Percentiles rank a stretch among this genome's conserved stretches.
Conservation (phyloP, 2,329 filamentous ascomycete species). For the Xylaria sp. region DNA sequence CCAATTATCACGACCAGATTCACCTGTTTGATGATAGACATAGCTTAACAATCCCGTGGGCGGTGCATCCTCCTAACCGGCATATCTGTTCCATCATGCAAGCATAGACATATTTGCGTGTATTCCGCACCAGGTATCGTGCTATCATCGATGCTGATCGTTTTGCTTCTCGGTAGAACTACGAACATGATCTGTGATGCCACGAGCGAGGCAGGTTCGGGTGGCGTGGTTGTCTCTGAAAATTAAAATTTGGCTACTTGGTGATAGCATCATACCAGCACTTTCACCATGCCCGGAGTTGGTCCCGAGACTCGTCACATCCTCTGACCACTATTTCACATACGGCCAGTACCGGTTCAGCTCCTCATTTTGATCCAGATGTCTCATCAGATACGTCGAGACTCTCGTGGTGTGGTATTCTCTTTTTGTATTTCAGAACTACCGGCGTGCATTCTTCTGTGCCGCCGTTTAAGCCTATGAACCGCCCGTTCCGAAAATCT, state of each 20-base stretch:
- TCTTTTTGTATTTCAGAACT: conserved; percentile 50
- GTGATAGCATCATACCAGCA: conserved; percentile 13
- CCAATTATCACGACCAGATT: neutral
- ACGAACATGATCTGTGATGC: neutral
- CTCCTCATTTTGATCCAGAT: conserved; percentile 25
- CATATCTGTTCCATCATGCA: neutral
- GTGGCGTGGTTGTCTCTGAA: neutral
- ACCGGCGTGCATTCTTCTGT: conserved; percentile 47
- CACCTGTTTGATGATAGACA: neutral
- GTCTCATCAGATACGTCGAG: conserved; percentile 32
- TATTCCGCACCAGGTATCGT: neutral
- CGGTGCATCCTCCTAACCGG: neutral
- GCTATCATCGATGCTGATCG: neutral
- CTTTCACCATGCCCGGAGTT: conserved; percentile 16
- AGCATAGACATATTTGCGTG: neutral
- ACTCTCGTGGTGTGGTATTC: conserved; percentile 43
- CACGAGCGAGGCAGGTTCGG: neutral
- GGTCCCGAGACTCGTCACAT: conserved; percentile 7
- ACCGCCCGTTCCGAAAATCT: conserved; percentile 51
- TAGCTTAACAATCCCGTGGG: neutral
- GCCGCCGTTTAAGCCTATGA: conserved; percentile 50
- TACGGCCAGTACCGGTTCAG: conserved; percentile 6
- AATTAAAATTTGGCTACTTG: conserved; percentile 10
- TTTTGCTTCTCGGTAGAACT: neutral
- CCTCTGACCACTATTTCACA: conserved; percentile 24